phyloP scores from a whole-genome alignment of 2,329 filamentous ascomycete species.

The Myotisia sp. region DNA sequence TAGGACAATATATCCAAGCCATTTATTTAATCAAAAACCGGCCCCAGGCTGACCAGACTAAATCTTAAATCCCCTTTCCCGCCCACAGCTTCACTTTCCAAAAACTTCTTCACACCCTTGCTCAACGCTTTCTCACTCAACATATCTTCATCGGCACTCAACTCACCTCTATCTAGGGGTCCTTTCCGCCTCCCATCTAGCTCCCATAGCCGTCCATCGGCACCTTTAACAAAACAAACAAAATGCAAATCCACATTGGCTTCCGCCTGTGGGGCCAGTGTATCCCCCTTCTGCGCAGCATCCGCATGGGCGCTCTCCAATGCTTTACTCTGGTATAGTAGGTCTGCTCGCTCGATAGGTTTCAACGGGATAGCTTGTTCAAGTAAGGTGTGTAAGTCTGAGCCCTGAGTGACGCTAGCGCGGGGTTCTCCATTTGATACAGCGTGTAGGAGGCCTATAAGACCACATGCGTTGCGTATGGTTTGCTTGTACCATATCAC shows the following conservation, averaged over 20 bases:
- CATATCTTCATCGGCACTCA: conserved; percentile 52
- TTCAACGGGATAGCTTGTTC: conserved; percentile 54
- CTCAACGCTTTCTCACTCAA: conserved; percentile 60
- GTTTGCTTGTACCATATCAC: conserved; percentile 93
- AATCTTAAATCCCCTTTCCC: conserved; percentile 46
- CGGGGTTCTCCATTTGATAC: conserved; percentile 61
- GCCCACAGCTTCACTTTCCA: conserved; percentile 43
- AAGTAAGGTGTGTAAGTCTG: conserved; percentile 43
- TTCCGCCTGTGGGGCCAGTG: conserved; percentile 59
- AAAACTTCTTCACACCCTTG: conserved; percentile 49
- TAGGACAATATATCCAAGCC: background rate
- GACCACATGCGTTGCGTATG: conserved; percentile 80
- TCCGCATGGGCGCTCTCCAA: conserved; percentile 66
- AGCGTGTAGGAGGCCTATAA: conserved; percentile 78
- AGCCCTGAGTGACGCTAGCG: conserved; percentile 42
- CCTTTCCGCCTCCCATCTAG: conserved; percentile 62
- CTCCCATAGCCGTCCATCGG: conserved; percentile 62
- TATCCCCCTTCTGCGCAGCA: conserved; percentile 66
- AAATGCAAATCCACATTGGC: conserved; percentile 87
- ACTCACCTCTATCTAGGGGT: conserved; percentile 51
- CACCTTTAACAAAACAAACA: conserved; percentile 76
- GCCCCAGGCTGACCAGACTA: conserved; percentile 47
- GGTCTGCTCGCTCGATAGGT: conserved; percentile 50
- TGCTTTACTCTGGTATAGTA: conserved; percentile 62
- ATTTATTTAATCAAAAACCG: conserved; percentile 37